Evolutionary conservation across 2,329 filamentous ascomycete species (phyloP).

Genomic region (Pseudogymnoascus sp.): DNA sequence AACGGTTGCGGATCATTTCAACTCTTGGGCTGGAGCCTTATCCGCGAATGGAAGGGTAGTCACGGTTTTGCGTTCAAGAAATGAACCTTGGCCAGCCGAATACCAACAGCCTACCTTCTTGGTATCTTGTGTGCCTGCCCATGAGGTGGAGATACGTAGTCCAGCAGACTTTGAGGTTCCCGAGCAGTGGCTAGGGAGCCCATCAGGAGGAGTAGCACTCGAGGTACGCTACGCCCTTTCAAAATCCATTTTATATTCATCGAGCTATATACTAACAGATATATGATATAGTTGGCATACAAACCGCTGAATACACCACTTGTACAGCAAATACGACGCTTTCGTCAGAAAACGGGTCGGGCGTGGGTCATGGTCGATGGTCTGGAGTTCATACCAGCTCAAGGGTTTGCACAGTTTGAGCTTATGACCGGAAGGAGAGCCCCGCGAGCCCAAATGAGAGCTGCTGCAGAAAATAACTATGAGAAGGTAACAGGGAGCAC

Average conservation of each 20-base stretch:
- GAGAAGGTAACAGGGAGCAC: constrained; percentile 3
- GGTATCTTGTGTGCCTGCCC: constrained; percentile 67
- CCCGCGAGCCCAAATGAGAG: constrained; percentile 61
- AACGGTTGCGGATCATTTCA: constrained; percentile 62
- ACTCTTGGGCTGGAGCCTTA: constrained; percentile 33
- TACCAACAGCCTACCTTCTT: constrained; percentile 64
- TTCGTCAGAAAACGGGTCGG: constrained; percentile 42
- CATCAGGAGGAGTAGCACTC: constrained; percentile 67
- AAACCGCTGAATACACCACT: constrained; percentile 66
- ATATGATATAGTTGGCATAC: constrained; percentile 48
- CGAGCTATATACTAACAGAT: not conserved
- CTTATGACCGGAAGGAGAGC: constrained; percentile 68
- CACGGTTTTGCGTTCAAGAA: constrained; percentile 47
- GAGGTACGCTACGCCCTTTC: constrained; percentile 36
- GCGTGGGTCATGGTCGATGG: constrained; percentile 73
- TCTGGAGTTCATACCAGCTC: constrained; percentile 67
- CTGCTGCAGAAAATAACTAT: constrained; percentile 1
- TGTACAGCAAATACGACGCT: constrained; percentile 50
- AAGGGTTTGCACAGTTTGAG: constrained; percentile 76
- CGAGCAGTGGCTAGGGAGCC: constrained; percentile 59
- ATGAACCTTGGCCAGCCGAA: constrained; percentile 56
- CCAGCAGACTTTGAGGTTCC: constrained; percentile 66
- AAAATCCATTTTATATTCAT: not conserved
- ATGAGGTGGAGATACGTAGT: constrained; percentile 54
- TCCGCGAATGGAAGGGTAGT: constrained; percentile 26